Percentiles rank a stretch among this genome's conserved stretches.
Conservation (phyloP, 345 rosid genomes). For the Viola odorata region DNA sequence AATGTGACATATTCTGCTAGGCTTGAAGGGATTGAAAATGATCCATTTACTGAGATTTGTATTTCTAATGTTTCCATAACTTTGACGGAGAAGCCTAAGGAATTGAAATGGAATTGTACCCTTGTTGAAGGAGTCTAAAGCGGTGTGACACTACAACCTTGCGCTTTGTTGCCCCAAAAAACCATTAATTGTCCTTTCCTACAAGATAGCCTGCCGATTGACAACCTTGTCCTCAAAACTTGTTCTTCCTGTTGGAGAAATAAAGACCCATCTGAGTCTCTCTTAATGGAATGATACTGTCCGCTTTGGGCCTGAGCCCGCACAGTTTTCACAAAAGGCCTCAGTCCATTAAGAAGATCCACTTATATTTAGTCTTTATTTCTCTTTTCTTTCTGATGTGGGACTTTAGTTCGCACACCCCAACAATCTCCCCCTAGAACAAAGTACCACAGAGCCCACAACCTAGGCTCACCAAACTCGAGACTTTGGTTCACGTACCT, state of each 20-base stretch:
- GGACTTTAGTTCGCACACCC: too few species aligned
- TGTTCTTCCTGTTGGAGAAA: slow-evolving; percentile 35
- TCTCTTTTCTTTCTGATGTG: too few species aligned
- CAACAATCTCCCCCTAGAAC: too few species aligned
- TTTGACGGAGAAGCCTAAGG: slow-evolving; percentile 32
- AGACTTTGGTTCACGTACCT: too few species aligned
- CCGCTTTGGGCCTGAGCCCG: too few species aligned
- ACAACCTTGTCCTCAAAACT: slow-evolving; percentile 36
- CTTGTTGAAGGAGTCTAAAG: slow-evolving; percentile 52
- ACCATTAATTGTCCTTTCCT: slow-evolving; percentile 49
- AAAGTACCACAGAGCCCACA: too few species aligned
- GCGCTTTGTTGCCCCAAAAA: slow-evolving; percentile 43
- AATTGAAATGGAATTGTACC: slow-evolving; percentile 66
- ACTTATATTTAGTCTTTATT: too few species aligned
- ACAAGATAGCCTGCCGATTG: slow-evolving; percentile 50
- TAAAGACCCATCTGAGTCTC: too few species aligned
- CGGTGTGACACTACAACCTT: slow-evolving; percentile 49
- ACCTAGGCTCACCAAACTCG: too few species aligned
- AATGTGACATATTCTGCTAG: slow-evolving; percentile 50
- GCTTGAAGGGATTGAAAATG: slow-evolving; percentile 45
- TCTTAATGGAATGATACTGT: too few species aligned
- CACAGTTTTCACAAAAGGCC: too few species aligned
- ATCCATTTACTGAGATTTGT: slow-evolving; percentile 57
- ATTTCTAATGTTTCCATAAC: slow-evolving; percentile 53
- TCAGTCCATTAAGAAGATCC: too few species aligned